Percentiles rank a stretch among this genome's conserved stretches.
These are phyloP conservation scores for Cnidoscolus chayamansa DNA, from an alignment of 441 rosid species.

Conservation along the genomic window DNA sequence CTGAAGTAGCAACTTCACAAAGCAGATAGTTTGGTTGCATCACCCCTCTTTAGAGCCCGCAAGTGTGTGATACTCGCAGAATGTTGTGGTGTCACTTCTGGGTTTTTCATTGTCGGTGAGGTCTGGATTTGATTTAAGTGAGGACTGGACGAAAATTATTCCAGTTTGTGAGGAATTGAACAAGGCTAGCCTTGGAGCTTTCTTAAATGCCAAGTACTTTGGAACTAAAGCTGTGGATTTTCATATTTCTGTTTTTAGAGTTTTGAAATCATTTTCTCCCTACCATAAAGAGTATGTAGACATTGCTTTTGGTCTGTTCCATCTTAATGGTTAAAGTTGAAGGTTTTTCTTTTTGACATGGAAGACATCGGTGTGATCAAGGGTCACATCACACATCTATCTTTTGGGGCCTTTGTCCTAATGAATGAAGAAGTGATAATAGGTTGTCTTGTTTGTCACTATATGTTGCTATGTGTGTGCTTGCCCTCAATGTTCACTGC, in stretches of 20 bases:
- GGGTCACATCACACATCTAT: not conserved
- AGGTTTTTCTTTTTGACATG: not conserved
- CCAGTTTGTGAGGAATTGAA: not conserved
- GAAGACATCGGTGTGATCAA: not conserved
- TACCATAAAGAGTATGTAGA: not conserved
- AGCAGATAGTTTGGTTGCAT: no score
- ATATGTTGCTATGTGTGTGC: no score
- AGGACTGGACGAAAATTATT: not conserved
- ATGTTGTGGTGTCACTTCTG: not conserved
- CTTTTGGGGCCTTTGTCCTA: not conserved
- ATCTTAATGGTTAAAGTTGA: not conserved
- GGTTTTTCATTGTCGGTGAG: not conserved
- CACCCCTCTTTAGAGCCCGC: no score
- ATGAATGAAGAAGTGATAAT: not conserved
- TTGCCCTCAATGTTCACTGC: not conserved
- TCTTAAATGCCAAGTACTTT: not conserved
- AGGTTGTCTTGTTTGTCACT: not conserved
- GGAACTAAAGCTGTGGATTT: no score
- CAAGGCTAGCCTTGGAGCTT: not conserved
- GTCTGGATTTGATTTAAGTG: conserved; percentile 2
- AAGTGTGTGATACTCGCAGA: not conserved
- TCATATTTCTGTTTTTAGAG: not conserved
- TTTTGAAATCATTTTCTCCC: not conserved
- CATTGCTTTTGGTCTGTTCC: not conserved
- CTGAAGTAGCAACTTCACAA: no score